Evolutionary conservation across 352 stramenopile genomes (phyloP).

Genomic region (Globisporangium polare): DNA sequence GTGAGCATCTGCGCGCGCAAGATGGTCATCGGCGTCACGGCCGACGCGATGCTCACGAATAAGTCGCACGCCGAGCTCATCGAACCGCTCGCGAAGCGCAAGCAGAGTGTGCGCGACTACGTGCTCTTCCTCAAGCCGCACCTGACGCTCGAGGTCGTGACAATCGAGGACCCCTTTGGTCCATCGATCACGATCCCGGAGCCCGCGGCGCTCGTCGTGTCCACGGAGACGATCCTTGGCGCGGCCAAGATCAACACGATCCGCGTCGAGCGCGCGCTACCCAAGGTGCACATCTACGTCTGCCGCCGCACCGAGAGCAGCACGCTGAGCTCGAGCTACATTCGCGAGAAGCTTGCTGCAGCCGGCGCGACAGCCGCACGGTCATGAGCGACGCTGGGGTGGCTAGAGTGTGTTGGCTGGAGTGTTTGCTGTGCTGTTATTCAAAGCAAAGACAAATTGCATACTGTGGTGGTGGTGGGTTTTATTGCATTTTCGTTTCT

Average conservation of each 20-base stretch:
- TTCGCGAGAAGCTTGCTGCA: slow-evolving; percentile 61
- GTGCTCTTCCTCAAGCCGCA: slow-evolving; percentile 61
- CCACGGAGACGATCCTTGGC: slow-evolving; percentile 74
- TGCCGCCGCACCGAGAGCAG: slow-evolving; percentile 77
- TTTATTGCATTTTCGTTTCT: background rate
- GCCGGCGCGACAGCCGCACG: slow-evolving; percentile 4
- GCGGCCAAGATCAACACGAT: slow-evolving; percentile 86
- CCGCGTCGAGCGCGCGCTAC: slow-evolving; percentile 47
- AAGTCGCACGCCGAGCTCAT: slow-evolving; percentile 78
- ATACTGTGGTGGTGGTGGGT: background rate
- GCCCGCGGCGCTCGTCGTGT: slow-evolving; percentile 76
- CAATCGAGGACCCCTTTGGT: slow-evolving; percentile 83
- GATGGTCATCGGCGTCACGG: slow-evolving; percentile 79
- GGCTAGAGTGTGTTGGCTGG: background rate
- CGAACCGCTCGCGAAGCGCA: slow-evolving; percentile 50
- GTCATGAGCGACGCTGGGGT: background rate
- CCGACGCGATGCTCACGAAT: slow-evolving; percentile 67
- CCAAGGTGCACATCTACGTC: slow-evolving; percentile 66
- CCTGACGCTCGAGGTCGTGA: slow-evolving; percentile 62
- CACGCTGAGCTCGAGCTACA: slow-evolving; percentile 81
- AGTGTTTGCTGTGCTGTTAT: background rate
- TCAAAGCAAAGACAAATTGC: background rate
- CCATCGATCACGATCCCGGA: slow-evolving; percentile 74
- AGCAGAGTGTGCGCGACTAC: slow-evolving; percentile 56
- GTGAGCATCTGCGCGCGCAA: slow-evolving; percentile 41